Conservation (phyloP, 257 asterid genomes). For the Solanum habrochaites region DNA sequence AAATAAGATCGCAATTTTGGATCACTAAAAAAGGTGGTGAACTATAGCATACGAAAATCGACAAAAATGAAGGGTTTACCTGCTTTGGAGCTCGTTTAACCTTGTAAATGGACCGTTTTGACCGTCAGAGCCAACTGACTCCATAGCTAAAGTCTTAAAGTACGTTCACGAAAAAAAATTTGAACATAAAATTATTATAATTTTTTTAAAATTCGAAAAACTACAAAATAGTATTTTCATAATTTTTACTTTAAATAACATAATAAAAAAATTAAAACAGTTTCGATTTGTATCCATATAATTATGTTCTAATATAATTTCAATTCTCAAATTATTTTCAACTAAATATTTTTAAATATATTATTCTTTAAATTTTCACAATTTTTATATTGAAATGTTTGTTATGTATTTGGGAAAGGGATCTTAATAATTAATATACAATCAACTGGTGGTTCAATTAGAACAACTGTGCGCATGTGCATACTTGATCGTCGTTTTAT, state of each 20-base stretch:
- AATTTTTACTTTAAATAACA: background rate
- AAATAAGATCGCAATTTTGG: accelerated
- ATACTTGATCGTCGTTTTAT: conserved; percentile 15
- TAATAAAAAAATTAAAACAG: background rate
- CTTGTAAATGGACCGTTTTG: no score
- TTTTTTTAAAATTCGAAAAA: background rate
- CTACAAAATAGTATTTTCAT: background rate
- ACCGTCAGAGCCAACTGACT: no score
- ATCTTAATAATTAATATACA: conserved; percentile 16
- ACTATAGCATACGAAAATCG: no score
- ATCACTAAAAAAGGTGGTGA: no score
- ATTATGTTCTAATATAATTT: background rate
- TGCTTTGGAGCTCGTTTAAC: no score
- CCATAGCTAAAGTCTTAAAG: no score
- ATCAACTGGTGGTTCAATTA: conserved; percentile 58
- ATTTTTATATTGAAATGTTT: background rate
- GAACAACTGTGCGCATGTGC: conserved; percentile 57
- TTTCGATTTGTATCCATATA: background rate
- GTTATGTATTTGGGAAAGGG: conserved; percentile 14
- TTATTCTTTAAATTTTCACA: background rate
- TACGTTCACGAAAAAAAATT: no score
- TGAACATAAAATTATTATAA: background rate
- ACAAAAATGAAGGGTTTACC: accelerated
- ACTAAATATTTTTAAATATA: no score
- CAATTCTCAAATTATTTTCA: background rate